Evolutionary conservation across 106 monocot species (phyloP).

Genomic region (Dendrobium nobile): DNA sequence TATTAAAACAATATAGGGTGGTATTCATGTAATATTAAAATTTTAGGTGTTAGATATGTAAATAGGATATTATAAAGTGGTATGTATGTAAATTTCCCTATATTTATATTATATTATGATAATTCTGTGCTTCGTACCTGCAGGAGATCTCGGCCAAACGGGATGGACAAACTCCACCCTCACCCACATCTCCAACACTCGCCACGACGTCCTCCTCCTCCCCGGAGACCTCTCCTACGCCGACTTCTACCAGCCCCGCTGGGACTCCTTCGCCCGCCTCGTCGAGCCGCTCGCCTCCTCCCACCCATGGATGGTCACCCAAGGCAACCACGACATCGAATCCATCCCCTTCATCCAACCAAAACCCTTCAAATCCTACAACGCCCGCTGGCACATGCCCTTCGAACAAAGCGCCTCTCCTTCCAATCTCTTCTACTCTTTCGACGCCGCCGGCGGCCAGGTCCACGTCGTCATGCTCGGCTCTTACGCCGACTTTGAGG

Average conservation of each 20-base stretch:
- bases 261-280: conserved; percentile 56
- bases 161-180: conserved; percentile 54
- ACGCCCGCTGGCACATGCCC: conserved; percentile 56
- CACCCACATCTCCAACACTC: conserved; percentile 10
- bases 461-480: conserved; percentile 58
- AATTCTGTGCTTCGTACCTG: too few species aligned
- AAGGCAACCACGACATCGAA: conserved; percentile 66
- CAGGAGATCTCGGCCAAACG: conserved; percentile 56
- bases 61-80: too few species aligned
- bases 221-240: conserved; percentile 58
- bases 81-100: too few species aligned
- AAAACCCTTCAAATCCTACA: conserved; percentile 38
- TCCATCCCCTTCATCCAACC: conserved; percentile 26
- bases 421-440: conserved; percentile 63
- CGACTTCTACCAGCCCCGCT: conserved; percentile 30
- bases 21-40: too few species aligned
- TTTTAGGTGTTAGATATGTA: too few species aligned
- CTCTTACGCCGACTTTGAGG: conserved; percentile 44
- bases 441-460: conserved; percentile 34
- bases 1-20: too few species aligned
- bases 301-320: conserved; percentile 61
- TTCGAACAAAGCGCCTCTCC: conserved; percentile 32
- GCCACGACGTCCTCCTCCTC: conserved; percentile 47
- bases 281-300: conserved; percentile 39
- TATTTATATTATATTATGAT: too few species aligned